These are phyloP conservation scores for Colletotrichum spaethianum DNA, from an alignment of 2,329 filamentous ascomycete genomes.

Conservation along the genomic window DNA sequence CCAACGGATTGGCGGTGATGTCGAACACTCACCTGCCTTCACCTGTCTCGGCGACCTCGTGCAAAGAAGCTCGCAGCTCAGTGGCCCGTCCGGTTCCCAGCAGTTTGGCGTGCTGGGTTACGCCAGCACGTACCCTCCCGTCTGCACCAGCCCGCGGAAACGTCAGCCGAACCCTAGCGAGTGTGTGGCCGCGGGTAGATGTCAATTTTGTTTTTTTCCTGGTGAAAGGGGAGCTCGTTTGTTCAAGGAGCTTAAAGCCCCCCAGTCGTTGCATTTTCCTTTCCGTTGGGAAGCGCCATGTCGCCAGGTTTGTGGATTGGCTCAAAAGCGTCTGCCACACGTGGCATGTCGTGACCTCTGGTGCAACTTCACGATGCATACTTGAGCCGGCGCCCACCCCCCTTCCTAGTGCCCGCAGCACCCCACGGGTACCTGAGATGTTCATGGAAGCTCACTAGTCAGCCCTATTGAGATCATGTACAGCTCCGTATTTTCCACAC, in stretches of 20 bases:
- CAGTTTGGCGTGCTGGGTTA: slow-evolving; percentile 17
- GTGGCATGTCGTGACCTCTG: slow-evolving; percentile 17
- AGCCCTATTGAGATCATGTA: slow-evolving; percentile 41
- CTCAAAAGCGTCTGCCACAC: slow-evolving; percentile 27
- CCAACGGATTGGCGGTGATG: slow-evolving; percentile 31
- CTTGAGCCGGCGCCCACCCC: neutral
- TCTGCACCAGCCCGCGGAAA: slow-evolving; percentile 29
- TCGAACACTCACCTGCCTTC: slow-evolving; percentile 14
- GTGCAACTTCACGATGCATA: slow-evolving; percentile 37
- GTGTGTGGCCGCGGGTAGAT: slow-evolving; percentile 22
- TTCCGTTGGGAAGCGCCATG: slow-evolving; percentile 4
- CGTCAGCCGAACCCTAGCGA: slow-evolving; percentile 35
- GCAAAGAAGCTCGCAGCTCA: slow-evolving; percentile 39
- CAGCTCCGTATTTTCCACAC: slow-evolving; percentile 28
- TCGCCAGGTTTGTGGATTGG: slow-evolving; percentile 17
- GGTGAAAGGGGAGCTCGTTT: neutral
- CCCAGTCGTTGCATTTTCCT: neutral
- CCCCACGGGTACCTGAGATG: slow-evolving; percentile 36
- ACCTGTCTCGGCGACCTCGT: slow-evolving; percentile 34
- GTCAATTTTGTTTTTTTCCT: slow-evolving; percentile 3
- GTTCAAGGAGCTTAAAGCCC: neutral
- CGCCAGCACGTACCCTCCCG: slow-evolving; percentile 22
- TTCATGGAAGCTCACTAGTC: slow-evolving; percentile 37
- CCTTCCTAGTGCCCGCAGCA: slow-evolving; percentile 33
- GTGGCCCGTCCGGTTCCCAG: slow-evolving; percentile 33